These are phyloP conservation scores for Phytophthora sansomeana DNA, from an alignment of 352 stramenopile species.

Conservation along the genomic window DNA sequence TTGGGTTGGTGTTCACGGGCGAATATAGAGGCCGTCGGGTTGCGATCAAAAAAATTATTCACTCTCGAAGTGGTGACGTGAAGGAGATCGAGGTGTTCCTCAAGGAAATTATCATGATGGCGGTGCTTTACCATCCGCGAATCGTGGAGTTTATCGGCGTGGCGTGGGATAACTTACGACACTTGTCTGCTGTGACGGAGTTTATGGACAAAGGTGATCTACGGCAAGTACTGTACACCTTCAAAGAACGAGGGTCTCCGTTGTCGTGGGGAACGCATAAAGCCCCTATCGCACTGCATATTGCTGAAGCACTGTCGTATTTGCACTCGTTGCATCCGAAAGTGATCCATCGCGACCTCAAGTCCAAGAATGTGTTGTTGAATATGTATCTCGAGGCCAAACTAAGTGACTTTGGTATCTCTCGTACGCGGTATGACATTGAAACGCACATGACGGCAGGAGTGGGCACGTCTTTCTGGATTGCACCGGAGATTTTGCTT, in stretches of 20 bases:
- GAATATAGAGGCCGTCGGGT: constrained; percentile 37
- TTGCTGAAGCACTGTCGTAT: constrained; percentile 64
- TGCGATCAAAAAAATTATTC: constrained; percentile 44
- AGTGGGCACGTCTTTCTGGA: constrained; percentile 69
- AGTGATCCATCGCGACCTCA: constrained; percentile 58
- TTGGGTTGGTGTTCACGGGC: constrained; percentile 40
- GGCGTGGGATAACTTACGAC: constrained; percentile 50
- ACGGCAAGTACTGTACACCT: constrained; percentile 55
- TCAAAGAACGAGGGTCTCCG: constrained; percentile 42
- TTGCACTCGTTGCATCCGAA: constrained; percentile 65
- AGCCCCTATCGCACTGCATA: constrained; percentile 52
- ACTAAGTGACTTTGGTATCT: constrained; percentile 77
- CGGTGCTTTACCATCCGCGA: constrained; percentile 41
- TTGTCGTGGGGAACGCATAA: constrained; percentile 60
- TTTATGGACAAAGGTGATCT: constrained; percentile 74
- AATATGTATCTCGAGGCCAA: constrained; percentile 61
- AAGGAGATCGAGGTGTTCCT: constrained; percentile 40
- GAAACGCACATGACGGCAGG: constrained; percentile 60
- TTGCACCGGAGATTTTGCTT: constrained; percentile 65
- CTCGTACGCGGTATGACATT: constrained; percentile 48
- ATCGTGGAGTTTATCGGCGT: constrained; percentile 48
- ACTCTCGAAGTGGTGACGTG: constrained; percentile 30
- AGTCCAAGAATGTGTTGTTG: constrained; percentile 54
- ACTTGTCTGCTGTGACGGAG: constrained; percentile 65
- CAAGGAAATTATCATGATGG: constrained; percentile 47